phyloP scores from a whole-genome alignment of 1,284 basidiomycete species.

The Earliella scabrosa region DNA sequence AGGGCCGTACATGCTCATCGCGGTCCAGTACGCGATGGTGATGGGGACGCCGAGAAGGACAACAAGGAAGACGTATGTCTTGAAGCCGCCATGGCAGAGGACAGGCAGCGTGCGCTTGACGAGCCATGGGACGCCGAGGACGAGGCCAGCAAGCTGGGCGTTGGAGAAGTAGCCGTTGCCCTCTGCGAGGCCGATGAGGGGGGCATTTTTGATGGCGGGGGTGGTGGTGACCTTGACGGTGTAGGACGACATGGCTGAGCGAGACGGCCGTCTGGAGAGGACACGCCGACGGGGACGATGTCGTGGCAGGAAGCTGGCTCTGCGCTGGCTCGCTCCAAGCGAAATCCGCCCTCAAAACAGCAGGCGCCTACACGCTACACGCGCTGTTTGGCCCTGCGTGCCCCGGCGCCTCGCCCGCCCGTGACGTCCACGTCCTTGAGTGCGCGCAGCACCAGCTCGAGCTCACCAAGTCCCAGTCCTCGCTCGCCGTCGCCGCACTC shows the following conservation, averaged over 20 bases:
- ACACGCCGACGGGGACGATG: slow-evolving; percentile 3
- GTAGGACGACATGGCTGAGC: slow-evolving; percentile 46
- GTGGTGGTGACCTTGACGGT: slow-evolving; percentile 60
- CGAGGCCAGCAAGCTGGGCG: slow-evolving; percentile 74
- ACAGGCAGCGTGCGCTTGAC: slow-evolving; percentile 81
- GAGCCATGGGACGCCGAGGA: slow-evolving; percentile 81
- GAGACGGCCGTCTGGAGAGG: slow-evolving; percentile 5
- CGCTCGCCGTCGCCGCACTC: too few relatives aligned
- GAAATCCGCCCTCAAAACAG: too few relatives aligned
- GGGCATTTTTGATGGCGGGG: slow-evolving; percentile 83
- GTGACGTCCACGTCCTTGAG: too few relatives aligned
- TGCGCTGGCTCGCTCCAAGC: too few relatives aligned
- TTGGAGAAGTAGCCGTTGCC: slow-evolving; percentile 88
- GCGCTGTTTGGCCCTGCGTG: too few relatives aligned
- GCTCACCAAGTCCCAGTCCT: too few relatives aligned
- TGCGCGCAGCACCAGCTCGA: too few relatives aligned
- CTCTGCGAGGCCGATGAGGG: slow-evolving; percentile 83
- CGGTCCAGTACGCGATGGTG: slow-evolving; percentile 88
- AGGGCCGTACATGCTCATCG: slow-evolving; percentile 83
- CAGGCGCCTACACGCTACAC: too few relatives aligned
- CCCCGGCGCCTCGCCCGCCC: too few relatives aligned
- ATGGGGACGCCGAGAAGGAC: slow-evolving; percentile 79
- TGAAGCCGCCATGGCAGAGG: slow-evolving; percentile 78
- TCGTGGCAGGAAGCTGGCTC: slow-evolving; percentile 13
- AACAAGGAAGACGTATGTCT: slow-evolving; percentile 85